Evolutionary conservation across 768 basidiomycete genomes (phyloP).

Genomic region (Tephrocybe sp.): DNA sequence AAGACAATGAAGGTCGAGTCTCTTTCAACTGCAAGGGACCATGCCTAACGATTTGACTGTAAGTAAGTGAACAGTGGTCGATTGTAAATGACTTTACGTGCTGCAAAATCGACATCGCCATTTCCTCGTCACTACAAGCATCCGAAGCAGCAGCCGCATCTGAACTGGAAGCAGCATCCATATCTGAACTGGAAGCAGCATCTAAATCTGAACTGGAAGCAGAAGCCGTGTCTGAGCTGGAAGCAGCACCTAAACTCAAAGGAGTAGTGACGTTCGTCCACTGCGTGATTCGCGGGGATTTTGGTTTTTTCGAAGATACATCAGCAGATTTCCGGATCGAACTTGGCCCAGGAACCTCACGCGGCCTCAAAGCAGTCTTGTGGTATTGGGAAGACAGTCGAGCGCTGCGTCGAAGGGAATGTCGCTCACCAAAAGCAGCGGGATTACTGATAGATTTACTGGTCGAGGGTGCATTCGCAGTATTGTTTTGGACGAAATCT

Average conservation of each 20-base stretch:
- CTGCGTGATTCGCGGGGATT: not conserved
- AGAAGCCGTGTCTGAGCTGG: too few species aligned
- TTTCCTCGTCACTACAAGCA: not conserved
- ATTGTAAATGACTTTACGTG: not conserved
- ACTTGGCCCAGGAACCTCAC: too few species aligned
- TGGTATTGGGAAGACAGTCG: not conserved
- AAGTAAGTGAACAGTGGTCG: not conserved
- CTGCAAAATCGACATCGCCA: not conserved
- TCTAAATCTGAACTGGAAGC: too few species aligned
- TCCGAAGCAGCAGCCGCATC: too few species aligned
- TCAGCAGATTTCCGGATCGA: too few species aligned
- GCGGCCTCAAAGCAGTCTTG: too few species aligned
- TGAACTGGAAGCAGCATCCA: too few species aligned
- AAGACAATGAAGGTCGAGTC: not conserved
- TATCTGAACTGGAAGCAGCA: too few species aligned
- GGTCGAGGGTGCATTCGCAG: not conserved
- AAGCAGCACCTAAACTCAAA: too few species aligned
- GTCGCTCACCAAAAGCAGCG: too few species aligned
- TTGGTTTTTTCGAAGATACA: not conserved
- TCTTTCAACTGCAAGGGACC: not conserved
- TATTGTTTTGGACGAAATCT: not conserved
- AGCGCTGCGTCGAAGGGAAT: not conserved
- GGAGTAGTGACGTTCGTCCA: not conserved
- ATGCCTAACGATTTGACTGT: not conserved
- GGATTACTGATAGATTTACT: too few species aligned